Evolutionary conservation across 306 rosid species (phyloP).

Genomic region (Sindora glabra): DNA sequence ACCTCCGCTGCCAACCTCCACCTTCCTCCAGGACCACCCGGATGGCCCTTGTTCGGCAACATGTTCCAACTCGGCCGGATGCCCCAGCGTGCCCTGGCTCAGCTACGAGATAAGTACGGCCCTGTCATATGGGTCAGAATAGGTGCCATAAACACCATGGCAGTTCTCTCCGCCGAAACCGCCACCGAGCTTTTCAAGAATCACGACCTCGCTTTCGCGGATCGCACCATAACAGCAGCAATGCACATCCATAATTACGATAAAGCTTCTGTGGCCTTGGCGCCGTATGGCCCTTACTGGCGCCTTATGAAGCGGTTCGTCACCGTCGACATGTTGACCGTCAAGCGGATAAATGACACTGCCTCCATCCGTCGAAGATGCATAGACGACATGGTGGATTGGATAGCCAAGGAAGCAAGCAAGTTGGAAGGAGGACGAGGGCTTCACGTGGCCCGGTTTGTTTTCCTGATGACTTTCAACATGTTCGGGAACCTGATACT

Average conservation of each 20-base stretch:
- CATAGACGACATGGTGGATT: slow-evolving; percentile 31
- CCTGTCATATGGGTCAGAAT: slow-evolving; percentile 49
- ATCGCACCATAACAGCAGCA: slow-evolving; percentile 38
- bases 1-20: background rate
- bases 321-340: slow-evolving; percentile 46
- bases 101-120: slow-evolving; percentile 27
- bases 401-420: slow-evolving; percentile 41
- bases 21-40: slow-evolving; percentile 55
- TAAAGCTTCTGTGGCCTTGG: slow-evolving; percentile 45
- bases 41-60: slow-evolving; percentile 70
- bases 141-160: slow-evolving; percentile 54
- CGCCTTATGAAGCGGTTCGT: slow-evolving; percentile 53
- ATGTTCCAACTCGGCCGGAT: slow-evolving; percentile 52
- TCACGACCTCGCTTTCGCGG: slow-evolving; percentile 47
- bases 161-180: slow-evolving; percentile 34
- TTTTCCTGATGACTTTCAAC: slow-evolving; percentile 48
- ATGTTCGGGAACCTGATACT: slow-evolving; percentile 51
- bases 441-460: slow-evolving; percentile 40
- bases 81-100: slow-evolving; percentile 47
- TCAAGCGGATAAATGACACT: slow-evolving; percentile 42
- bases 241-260: slow-evolving; percentile 42
- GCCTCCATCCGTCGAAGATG: slow-evolving; percentile 32
- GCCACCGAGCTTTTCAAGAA: slow-evolving; percentile 42
- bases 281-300: slow-evolving; percentile 66
- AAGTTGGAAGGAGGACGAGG: slow-evolving; percentile 1